Percentiles rank a stretch among this genome's conserved stretches.
These are phyloP conservation scores for Nyctanthes arbortristis DNA, from an alignment of 257 asterid genomes.

Conservation along the genomic window DNA sequence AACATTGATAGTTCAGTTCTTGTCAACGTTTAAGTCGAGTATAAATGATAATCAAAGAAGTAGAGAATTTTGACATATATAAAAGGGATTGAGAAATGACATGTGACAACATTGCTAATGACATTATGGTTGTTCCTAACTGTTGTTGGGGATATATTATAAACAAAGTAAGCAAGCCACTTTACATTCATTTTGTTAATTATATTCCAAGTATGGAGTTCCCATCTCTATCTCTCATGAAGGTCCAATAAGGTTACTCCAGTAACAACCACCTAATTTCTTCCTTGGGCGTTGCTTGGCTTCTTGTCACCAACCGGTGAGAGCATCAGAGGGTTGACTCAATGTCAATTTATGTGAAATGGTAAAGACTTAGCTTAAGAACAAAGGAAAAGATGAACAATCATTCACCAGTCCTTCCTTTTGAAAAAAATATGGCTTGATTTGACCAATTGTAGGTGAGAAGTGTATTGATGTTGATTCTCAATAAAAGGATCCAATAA, in stretches of 20 bases:
- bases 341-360: conserved; percentile 16
- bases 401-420: conserved; percentile 27
- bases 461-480: too few species aligned
- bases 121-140: conserved; percentile 44
- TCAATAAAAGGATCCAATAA: too few species aligned
- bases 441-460: conserved; percentile 16
- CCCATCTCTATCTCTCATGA: neutral
- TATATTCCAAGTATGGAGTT: conserved; percentile 19
- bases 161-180: conserved; percentile 29
- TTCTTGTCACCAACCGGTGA: conserved; percentile 21
- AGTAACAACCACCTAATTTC: conserved; percentile 2
- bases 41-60: neutral
- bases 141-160: conserved; percentile 19
- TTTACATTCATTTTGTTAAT: conserved; percentile 21
- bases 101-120: conserved; percentile 55
- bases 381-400: conserved; percentile 38
- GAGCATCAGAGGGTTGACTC: conserved; percentile 16
- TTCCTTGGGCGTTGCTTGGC: neutral
- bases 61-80: conserved; percentile 17
- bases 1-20: neutral
- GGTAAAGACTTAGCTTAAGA: conserved; percentile 30
- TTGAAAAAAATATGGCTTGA: conserved; percentile 19
- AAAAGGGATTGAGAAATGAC: conserved; percentile 38
- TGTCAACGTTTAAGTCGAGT: neutral
- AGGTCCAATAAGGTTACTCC: conserved; percentile 23